These are phyloP conservation scores for Pleurotus tuoliensis DNA, from an alignment of 768 basidiomycete genomes.

Conservation along the genomic window DNA sequence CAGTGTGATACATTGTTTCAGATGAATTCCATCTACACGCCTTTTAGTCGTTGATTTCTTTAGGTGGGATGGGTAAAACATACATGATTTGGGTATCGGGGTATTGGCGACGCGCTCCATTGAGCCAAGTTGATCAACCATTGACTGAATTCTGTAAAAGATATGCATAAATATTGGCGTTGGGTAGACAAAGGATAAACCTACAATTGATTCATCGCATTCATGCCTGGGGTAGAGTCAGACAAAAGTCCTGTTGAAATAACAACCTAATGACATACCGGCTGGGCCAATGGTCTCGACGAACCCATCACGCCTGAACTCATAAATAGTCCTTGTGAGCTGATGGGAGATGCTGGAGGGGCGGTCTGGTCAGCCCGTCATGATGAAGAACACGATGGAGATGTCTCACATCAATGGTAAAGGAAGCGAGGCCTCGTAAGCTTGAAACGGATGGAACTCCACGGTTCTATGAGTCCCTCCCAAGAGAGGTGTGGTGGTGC, in stretches of 20 bases:
- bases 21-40: constrained; percentile 74
- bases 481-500: constrained; percentile 61
- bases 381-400: background rate
- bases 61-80: constrained; percentile 17
- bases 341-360: constrained; percentile 73
- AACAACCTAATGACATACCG: constrained; percentile 35
- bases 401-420: constrained; percentile 70
- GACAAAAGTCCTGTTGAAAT: background rate
- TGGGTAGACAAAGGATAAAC: constrained; percentile 13
- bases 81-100: constrained; percentile 75
- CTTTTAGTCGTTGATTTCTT: constrained; percentile 9
- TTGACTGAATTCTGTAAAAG: constrained; percentile 57
- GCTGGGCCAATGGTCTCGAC: constrained; percentile 90
- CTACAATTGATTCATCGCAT: constrained; percentile 70
- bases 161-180: background rate
- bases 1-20: constrained; percentile 92
- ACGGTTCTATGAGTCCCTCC: constrained; percentile 48
- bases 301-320: constrained; percentile 74
- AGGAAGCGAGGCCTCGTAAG: constrained; percentile 63
- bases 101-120: constrained; percentile 94
- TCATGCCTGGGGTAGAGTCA: constrained; percentile 47
- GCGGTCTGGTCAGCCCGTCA: too few species aligned
- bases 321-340: constrained; percentile 62
- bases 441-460: constrained; percentile 53
- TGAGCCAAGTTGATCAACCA: constrained; percentile 80